These are phyloP conservation scores for Sporothrix pseudoabietina DNA, from an alignment of 2,329 filamentous ascomycete species.

Conservation along the genomic window DNA sequence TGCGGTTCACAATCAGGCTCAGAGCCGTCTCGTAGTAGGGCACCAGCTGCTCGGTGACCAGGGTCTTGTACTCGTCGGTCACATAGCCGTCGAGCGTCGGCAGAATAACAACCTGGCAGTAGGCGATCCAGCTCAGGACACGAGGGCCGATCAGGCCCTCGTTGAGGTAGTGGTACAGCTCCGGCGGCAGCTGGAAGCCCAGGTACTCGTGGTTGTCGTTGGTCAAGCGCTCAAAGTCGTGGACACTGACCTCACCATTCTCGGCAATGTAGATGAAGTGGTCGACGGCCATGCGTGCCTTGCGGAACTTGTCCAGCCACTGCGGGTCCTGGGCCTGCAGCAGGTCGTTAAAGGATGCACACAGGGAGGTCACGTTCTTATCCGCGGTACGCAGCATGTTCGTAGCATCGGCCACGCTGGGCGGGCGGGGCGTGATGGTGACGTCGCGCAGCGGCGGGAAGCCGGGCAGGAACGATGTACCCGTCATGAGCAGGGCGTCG, in stretches of 20 bases:
- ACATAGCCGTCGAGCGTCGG: slow-evolving; percentile 85
- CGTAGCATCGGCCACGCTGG: slow-evolving; percentile 72
- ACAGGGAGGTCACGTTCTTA: slow-evolving; percentile 71
- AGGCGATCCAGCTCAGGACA: slow-evolving; percentile 79
- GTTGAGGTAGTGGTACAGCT: slow-evolving; percentile 88
- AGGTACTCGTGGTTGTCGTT: slow-evolving; percentile 86
- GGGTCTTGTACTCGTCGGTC: slow-evolving; percentile 75
- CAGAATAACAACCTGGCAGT: slow-evolving; percentile 73
- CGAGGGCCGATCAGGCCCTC: slow-evolving; percentile 77
- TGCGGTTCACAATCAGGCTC: slow-evolving; percentile 73
- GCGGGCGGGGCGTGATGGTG: slow-evolving; percentile 56
- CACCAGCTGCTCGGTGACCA: slow-evolving; percentile 74
- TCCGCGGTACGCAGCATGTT: slow-evolving; percentile 73
- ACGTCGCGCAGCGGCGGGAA: slow-evolving; percentile 75
- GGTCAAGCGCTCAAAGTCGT: slow-evolving; percentile 73
- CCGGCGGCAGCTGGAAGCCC: slow-evolving; percentile 84
- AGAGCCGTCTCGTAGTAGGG: slow-evolving; percentile 76
- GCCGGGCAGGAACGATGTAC: slow-evolving; percentile 75
- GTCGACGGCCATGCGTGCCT: slow-evolving; percentile 79
- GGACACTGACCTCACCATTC: slow-evolving; percentile 74
- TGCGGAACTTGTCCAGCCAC: slow-evolving; percentile 85
- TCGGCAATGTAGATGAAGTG: slow-evolving; percentile 82
- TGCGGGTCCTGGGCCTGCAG: slow-evolving; percentile 68
- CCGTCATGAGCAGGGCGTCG: slow-evolving; percentile 80
- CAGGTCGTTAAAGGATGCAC: slow-evolving; percentile 78